phyloP scores from a whole-genome alignment of 257 asterid genomes.

The Solanum chiquidenum region DNA sequence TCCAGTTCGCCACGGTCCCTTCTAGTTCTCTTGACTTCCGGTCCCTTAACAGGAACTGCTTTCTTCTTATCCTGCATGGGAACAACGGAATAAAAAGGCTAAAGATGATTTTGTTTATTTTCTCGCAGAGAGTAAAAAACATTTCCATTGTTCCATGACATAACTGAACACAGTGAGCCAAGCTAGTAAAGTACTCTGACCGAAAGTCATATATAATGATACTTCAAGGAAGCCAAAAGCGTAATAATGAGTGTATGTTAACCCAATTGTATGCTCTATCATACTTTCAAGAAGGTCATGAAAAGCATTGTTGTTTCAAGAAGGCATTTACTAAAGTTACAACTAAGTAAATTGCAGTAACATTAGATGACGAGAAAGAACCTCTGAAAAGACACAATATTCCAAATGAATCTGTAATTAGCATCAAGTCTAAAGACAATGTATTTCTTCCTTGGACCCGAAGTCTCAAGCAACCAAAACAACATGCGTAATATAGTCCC shows the following conservation, averaged over 20 bases:
- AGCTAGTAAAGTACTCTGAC: neutral
- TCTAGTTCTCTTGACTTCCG: slow-evolving; percentile 89
- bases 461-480: neutral
- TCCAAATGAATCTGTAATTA: neutral
- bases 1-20: slow-evolving; percentile 96
- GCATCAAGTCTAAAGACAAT: neutral
- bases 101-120: neutral
- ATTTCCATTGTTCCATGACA: neutral
- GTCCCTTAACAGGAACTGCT: slow-evolving; percentile 70
- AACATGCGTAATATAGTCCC: neutral
- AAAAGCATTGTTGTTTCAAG: neutral
- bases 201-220: neutral
- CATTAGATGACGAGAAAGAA: neutral
- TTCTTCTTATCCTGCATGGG: slow-evolving; percentile 73
- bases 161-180: neutral
- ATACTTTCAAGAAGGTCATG: neutral
- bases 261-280: neutral
- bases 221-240: neutral
- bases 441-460: neutral
- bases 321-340: neutral
- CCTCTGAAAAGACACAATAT: neutral
- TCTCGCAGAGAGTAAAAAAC: neutral
- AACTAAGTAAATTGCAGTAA: neutral
- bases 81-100: neutral
- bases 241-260: neutral